phyloP scores from a whole-genome alignment of 352 stramenopile species.

The Globisporangium lucens region DNA sequence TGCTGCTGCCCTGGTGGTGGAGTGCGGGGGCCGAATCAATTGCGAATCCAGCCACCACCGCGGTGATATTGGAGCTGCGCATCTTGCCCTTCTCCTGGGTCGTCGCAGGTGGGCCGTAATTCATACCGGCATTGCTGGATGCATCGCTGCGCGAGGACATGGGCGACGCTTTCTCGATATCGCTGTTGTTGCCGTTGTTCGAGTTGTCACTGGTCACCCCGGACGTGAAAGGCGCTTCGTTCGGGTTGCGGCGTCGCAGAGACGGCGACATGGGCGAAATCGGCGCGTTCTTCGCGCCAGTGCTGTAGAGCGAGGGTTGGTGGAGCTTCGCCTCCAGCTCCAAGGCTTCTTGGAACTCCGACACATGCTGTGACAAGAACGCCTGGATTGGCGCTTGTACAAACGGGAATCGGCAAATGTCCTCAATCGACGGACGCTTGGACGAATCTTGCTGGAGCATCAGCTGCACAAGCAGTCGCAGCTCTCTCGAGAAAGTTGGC shows the following conservation, averaged over 20 bases:
- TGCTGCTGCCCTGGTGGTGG: slow-evolving; percentile 30
- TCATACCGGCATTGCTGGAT: slow-evolving; percentile 41
- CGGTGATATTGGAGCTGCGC: slow-evolving; percentile 56
- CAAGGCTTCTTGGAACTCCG: slow-evolving; percentile 82
- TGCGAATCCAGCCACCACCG: slow-evolving; percentile 46
- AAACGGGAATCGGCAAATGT: slow-evolving; percentile 87
- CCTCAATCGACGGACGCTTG: slow-evolving; percentile 86
- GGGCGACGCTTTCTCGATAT: slow-evolving; percentile 36
- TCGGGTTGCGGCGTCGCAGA: slow-evolving; percentile 43
- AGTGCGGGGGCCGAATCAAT: slow-evolving; percentile 32
- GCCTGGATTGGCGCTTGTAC: slow-evolving; percentile 82
- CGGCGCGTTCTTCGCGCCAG: slow-evolving; percentile 28
- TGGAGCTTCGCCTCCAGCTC: slow-evolving; percentile 87
- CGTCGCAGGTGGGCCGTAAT: slow-evolving; percentile 22
- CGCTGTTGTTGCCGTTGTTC: slow-evolving; percentile 27
- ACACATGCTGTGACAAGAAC: slow-evolving; percentile 82
- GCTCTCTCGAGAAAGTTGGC: slow-evolving; percentile 72
- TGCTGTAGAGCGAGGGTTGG: slow-evolving; percentile 69
- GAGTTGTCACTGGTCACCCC: not conserved
- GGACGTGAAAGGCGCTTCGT: slow-evolving; percentile 23
- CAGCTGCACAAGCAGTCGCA: slow-evolving; percentile 81
- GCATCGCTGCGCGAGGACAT: slow-evolving; percentile 41
- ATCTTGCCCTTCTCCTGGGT: slow-evolving; percentile 28
- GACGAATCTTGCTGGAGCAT: slow-evolving; percentile 86
- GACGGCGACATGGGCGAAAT: slow-evolving; percentile 36